Evolutionary conservation across 805 yeast genomes (phyloP).

Genomic region (Hanseniaspora osmophila): DNA sequence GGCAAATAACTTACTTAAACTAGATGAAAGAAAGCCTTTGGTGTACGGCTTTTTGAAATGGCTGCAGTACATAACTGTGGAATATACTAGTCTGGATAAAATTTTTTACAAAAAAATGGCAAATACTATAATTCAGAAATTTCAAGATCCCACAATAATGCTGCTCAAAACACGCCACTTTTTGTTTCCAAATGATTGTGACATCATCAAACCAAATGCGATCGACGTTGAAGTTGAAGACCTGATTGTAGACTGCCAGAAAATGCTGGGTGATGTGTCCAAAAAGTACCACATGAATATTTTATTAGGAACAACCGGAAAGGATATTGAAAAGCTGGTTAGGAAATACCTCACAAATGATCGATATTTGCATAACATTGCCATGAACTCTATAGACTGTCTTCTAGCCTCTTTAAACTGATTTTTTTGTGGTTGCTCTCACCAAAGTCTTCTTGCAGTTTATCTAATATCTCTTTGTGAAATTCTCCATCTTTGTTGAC

Average conservation of each 20-base stretch:
- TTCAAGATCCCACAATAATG: constrained; percentile 10
- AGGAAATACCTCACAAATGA: constrained; percentile 6
- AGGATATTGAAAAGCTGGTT: constrained; percentile 14
- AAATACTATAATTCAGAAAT: constrained; percentile 12
- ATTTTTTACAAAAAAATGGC: constrained; percentile 3
- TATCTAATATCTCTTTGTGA: constrained; percentile 9
- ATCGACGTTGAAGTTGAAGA: constrained; percentile 24
- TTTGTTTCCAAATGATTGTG: constrained; percentile 35
- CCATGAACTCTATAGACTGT: constrained; percentile 19
- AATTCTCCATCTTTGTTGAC: constrained; percentile 17
- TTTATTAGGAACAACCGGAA: constrained; percentile 11
- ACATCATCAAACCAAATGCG: constrained; percentile 33
- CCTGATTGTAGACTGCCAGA: constrained; percentile 17
- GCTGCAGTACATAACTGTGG: constrained; percentile 8
- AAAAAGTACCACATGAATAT: constrained; percentile 8
- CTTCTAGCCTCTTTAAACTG: constrained; percentile 1
- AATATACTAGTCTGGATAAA: constrained; percentile 5
- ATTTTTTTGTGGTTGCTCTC: neutral
- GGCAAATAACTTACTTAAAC: neutral
- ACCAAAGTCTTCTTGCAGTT: constrained; percentile 13
- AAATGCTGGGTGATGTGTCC: constrained; percentile 11
- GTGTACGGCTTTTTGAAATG: constrained; percentile 19
- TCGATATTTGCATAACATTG: neutral
- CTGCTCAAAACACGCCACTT: constrained; percentile 22
- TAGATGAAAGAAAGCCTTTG: constrained; percentile 19